Conservation (phyloP, 2,329 filamentous ascomycete genomes). For the Penicillium sp. region DNA sequence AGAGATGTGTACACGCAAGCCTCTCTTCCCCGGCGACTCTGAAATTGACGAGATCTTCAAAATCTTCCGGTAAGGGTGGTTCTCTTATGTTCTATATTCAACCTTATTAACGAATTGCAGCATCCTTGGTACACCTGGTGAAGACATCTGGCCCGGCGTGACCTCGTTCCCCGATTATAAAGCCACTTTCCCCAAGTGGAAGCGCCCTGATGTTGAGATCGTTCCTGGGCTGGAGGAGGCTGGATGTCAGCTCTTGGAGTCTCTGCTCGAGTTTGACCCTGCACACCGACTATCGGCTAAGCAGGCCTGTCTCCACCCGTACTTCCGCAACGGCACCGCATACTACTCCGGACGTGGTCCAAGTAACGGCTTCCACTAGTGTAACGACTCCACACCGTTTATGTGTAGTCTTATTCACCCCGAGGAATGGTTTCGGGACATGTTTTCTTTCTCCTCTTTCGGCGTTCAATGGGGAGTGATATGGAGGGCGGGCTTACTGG, state of each 20-base stretch:
- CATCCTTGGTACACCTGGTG: slow-evolving; percentile 77
- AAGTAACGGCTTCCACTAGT: slow-evolving; percentile 43
- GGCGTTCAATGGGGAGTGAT: slow-evolving; percentile 35
- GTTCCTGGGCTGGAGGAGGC: slow-evolving; percentile 71
- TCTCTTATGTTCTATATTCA: background rate
- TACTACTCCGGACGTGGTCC: slow-evolving; percentile 49
- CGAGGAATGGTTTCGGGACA: background rate
- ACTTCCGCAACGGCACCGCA: slow-evolving; percentile 63
- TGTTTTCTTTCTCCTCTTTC: slow-evolving; percentile 29
- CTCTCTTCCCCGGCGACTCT: slow-evolving; percentile 86
- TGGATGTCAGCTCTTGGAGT: slow-evolving; percentile 54
- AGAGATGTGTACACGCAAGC: slow-evolving; percentile 93
- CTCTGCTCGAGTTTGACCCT: slow-evolving; percentile 81
- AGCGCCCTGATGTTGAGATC: slow-evolving; percentile 66
- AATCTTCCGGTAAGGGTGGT: slow-evolving; percentile 71
- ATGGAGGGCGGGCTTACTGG: slow-evolving; percentile 34
- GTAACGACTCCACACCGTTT: slow-evolving; percentile 10
- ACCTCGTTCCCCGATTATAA: slow-evolving; percentile 96
- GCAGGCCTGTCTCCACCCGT: slow-evolving; percentile 78
- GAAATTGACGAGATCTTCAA: slow-evolving; percentile 96
- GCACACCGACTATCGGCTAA: slow-evolving; percentile 86
- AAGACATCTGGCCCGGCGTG: slow-evolving; percentile 82
- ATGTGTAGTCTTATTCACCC: slow-evolving; percentile 22
- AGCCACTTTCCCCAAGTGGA: slow-evolving; percentile 87
- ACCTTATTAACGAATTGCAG: slow-evolving; percentile 42